phyloP scores from a whole-genome alignment of 1,284 basidiomycete genomes.

The Golubevia sp. region DNA sequence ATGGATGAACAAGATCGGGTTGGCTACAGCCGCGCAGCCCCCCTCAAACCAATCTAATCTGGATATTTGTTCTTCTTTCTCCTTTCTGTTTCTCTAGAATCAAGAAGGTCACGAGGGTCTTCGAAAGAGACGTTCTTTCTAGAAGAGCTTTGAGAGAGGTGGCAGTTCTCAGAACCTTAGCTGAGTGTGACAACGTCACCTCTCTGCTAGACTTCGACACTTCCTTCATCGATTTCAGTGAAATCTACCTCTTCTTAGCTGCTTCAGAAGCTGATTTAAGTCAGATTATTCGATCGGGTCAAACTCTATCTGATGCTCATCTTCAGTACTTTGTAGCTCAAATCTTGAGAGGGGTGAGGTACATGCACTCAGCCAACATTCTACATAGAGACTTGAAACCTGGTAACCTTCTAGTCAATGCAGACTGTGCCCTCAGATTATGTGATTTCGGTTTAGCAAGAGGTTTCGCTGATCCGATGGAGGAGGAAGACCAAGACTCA shows the following conservation, averaged over 20 bases:
- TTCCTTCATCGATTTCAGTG: slow-evolving; percentile 58
- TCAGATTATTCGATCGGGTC: slow-evolving; percentile 55
- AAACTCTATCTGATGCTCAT: slow-evolving; percentile 51
- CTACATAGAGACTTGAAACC: slow-evolving; percentile 60
- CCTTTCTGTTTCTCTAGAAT: slow-evolving; percentile 15
- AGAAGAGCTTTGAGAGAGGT: slow-evolving; percentile 54
- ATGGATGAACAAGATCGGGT: background rate
- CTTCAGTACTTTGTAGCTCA: slow-evolving; percentile 58
- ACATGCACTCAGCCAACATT: slow-evolving; percentile 55
- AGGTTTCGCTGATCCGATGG: slow-evolving; percentile 19
- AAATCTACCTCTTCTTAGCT: slow-evolving; percentile 53
- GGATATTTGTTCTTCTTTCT: background rate
- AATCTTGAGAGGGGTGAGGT: slow-evolving; percentile 49
- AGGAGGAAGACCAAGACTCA: background rate
- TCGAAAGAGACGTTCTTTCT: slow-evolving; percentile 54
- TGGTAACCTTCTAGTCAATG: slow-evolving; percentile 58
- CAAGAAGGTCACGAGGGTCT: slow-evolving; percentile 57
- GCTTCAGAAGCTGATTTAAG: slow-evolving; percentile 57
- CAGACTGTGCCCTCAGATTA: slow-evolving; percentile 50
- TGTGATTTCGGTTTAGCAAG: slow-evolving; percentile 59
- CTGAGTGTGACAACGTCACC: slow-evolving; percentile 48
- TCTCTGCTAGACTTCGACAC: slow-evolving; percentile 57
- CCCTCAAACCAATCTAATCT: background rate
- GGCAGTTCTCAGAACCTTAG: slow-evolving; percentile 40
- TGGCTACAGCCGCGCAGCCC: background rate